Conservation (phyloP, 176 grass and related monocot species). For the Juncus effusus region DNA sequence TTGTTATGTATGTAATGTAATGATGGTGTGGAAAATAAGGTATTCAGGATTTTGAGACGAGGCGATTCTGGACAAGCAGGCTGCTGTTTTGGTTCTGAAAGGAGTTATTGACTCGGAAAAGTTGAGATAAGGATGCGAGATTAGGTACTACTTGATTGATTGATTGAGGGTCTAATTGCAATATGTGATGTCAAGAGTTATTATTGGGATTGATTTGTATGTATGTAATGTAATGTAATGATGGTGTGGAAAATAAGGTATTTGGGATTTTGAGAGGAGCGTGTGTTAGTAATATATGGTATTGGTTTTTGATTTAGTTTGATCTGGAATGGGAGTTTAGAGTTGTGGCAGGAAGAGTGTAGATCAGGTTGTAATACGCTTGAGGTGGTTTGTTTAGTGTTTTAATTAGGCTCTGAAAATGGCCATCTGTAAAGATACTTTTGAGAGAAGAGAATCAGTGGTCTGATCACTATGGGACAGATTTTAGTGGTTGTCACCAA, state of each 20-base stretch:
- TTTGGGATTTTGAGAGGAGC: not conserved
- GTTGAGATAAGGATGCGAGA: constrained; percentile 33
- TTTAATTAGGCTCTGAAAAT: no score
- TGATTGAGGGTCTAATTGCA: constrained; percentile 1
- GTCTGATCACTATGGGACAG: no score
- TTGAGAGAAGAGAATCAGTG: no score
- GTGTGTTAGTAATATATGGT: no score
- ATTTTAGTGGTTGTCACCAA: no score
- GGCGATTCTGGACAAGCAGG: constrained; percentile 67
- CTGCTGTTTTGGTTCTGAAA: constrained; percentile 64
- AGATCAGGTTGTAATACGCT: no score
- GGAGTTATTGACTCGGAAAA: constrained; percentile 59
- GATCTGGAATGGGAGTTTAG: no score
- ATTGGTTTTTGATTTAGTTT: no score
- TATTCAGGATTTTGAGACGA: not conserved
- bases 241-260: not conserved
- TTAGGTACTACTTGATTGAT: constrained; percentile 1
- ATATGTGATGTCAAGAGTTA: not conserved
- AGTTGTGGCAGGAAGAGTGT: no score
- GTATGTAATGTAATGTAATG: not conserved
- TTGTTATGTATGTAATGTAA: not conserved
- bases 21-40: not conserved
- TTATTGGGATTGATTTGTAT: not conserved
- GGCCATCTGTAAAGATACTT: no score
- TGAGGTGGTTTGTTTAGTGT: no score